phyloP scores from a whole-genome alignment of 129 eudicot genomes.

The Scalesia atractyloides region DNA sequence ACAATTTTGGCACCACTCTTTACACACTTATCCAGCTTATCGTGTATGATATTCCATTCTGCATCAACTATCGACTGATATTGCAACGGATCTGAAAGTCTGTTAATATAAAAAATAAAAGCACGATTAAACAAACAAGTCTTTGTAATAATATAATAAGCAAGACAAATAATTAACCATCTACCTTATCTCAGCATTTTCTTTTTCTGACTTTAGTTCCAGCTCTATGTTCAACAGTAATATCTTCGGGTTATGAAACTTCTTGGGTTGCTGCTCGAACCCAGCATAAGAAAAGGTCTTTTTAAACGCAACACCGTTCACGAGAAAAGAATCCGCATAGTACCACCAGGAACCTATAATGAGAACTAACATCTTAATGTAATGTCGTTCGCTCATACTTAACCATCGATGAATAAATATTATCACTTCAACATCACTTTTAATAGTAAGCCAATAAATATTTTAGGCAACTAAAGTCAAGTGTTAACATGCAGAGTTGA shows the following conservation, averaged over 20 bases:
- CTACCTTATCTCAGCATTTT: conserved; percentile 97
- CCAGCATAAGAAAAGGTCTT: conserved; percentile 99
- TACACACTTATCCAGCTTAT: conserved; percentile 94
- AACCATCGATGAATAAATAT: not conserved
- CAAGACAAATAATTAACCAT: not conserved
- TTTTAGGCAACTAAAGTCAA: conserved; percentile 4
- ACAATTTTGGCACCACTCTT: conserved; percentile 92
- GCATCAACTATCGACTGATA: conserved; percentile 99
- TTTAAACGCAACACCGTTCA: conserved; percentile 92
- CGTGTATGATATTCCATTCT: conserved; percentile 98
- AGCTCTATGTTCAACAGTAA: conserved; percentile 84
- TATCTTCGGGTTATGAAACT: conserved; percentile 81
- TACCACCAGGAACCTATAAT: conserved; percentile 92
- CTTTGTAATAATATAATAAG: not conserved
- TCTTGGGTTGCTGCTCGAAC: conserved; percentile 98
- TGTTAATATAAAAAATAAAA: conserved; percentile 21
- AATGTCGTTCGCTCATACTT: not conserved
- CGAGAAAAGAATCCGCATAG: conserved; percentile 98
- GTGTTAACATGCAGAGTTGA: not conserved
- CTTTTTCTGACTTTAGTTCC: conserved; percentile 97
- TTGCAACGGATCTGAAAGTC: conserved; percentile 90
- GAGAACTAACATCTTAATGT: not conserved
- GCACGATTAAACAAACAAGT: not conserved
- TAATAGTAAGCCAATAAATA: conserved; percentile 7
- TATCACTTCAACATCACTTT: conserved; percentile 5